Evolutionary conservation across 2,329 filamentous ascomycete species (phyloP).

Genomic region (Xylariaceae sp.): DNA sequence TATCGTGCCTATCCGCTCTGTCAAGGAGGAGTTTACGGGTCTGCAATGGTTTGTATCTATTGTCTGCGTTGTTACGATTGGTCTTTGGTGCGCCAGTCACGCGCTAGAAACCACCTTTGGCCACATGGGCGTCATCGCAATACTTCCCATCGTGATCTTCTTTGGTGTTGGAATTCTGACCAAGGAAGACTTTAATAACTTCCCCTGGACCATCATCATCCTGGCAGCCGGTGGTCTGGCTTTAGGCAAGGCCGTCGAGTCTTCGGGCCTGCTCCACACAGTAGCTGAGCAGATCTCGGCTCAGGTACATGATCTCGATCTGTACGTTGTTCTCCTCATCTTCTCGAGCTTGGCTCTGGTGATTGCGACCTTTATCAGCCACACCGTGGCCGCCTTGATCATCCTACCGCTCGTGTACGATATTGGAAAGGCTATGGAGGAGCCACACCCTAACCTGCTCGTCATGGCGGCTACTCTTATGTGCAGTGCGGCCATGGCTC

Average conservation of each 20-base stretch:
- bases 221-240: conserved; percentile 89
- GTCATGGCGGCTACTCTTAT: conserved; percentile 95
- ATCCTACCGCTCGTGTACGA: conserved; percentile 86
- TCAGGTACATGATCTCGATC: conserved; percentile 69
- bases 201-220: conserved; percentile 99
- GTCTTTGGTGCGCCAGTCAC: conserved; percentile 88
- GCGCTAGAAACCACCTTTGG: conserved; percentile 84
- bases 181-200: conserved; percentile 99
- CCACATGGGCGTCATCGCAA: conserved; percentile 97
- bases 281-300: conserved; percentile 75
- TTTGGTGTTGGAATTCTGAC: conserved; percentile 95
- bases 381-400: conserved; percentile 94
- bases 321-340: conserved; percentile 83
- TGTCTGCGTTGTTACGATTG: conserved; percentile 80
- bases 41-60: conserved; percentile 90
- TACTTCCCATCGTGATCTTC: conserved; percentile 92
- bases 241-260: conserved; percentile 89
- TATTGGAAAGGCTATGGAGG: conserved; percentile 78
- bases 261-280: conserved; percentile 85
- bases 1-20: conserved; percentile 85
- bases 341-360: conserved; percentile 83
- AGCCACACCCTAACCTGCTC: conserved; percentile 88
- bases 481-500: conserved; percentile 95
- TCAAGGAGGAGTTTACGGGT: conserved; percentile 83
- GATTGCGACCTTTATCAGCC: conserved; percentile 95